Base-by-base conservation (phyloP, 2,329 filamentous ascomycete genomes). In the Stachybotrys chlorohalonatus region DNA sequence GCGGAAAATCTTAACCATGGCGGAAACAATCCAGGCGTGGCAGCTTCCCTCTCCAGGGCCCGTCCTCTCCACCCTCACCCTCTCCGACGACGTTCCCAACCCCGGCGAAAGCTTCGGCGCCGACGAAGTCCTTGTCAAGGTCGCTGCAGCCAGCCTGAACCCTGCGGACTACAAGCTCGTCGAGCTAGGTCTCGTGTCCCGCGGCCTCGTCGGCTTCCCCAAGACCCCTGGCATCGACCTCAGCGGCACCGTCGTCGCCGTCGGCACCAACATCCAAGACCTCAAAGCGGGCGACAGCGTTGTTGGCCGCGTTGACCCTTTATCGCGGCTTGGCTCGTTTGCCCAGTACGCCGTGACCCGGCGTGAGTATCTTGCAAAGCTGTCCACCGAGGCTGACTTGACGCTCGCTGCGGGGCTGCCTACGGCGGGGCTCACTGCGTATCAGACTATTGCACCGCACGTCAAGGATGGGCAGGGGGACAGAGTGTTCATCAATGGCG, bases 401-500 rank as follows among this genome's bases (percentile, higher is more conserved):
- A 73, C 74, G 39, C 62, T 75, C 42, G 76, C 75, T 0, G 74
- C 75, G 5, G 71, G 70, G 7, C 59, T 74, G 1, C 71, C 70
- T 1, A 73, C 77, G 2, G 75, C 75, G 0, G 76, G 66, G 0
- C 60, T 79, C 57, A 79, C 77, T 3, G 77, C 77, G 7, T 76
- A 77, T 55, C 75, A 79, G 63, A 67, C 67, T 47, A 71, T 81
- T 36, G 66, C 78, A 47, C 73, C 73, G 3, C 67, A 76, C 55
- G 73, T 79, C 54, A 72, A 73, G 52, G 57, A 66, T 5, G 81
- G 81, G 15, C 46, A n/a, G 46, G 46, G 46, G 8, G 75, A 80
- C 52, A 78, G 75, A 60, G 73, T 88, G 11, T 83, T 87, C 56
- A 78, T 88, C 64, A 87, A 87, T 56, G 84, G 83, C 6, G 83